These are phyloP conservation scores for Sporothrix brunneoviolacea DNA, from an alignment of 2,329 filamentous ascomycete species.

Conservation along the genomic window DNA sequence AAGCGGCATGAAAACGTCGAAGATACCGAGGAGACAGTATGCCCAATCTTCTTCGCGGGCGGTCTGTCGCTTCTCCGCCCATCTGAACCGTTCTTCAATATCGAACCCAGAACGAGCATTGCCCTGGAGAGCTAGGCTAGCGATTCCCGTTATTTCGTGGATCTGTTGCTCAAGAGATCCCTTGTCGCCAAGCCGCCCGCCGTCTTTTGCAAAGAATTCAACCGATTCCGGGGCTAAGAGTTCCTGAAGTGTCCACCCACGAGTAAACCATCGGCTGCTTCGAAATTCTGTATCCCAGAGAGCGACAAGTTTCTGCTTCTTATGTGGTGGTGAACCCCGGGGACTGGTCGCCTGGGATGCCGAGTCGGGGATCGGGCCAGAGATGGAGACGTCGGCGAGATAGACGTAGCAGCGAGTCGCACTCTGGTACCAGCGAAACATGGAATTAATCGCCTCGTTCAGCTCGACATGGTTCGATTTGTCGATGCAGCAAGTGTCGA, in stretches of 20 bases:
- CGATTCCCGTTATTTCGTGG: not conserved
- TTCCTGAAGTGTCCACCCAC: conserved; percentile 21
- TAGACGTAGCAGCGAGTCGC: conserved; percentile 19
- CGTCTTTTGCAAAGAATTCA: conserved; percentile 17
- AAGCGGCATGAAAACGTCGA: conserved; percentile 11
- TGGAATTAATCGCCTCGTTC: conserved; percentile 19
- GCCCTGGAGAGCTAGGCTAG: not conserved
- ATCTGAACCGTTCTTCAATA: not conserved
- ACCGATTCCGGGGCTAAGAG: conserved; percentile 17
- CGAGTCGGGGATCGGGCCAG: not conserved
- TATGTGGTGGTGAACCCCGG: no score
- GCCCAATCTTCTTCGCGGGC: conserved; percentile 6
- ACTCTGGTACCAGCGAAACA: conserved; percentile 20
- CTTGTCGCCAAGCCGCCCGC: conserved; percentile 15
- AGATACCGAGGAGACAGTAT: conserved; percentile 7
- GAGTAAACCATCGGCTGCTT: conserved; percentile 18
- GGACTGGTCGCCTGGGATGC: no score
- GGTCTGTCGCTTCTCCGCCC: conserved; percentile 7
- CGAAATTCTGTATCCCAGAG: not conserved
- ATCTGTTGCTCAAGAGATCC: conserved; percentile 9
- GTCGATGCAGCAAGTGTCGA: conserved; percentile 23
- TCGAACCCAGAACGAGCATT: not conserved
- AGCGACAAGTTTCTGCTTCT: no score
- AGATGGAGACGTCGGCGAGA: conserved; percentile 16
- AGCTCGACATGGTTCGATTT: conserved; percentile 23